These are phyloP conservation scores for Fusarium sp. DNA, from an alignment of 2,329 filamentous ascomycete genomes.

Conservation along the genomic window DNA sequence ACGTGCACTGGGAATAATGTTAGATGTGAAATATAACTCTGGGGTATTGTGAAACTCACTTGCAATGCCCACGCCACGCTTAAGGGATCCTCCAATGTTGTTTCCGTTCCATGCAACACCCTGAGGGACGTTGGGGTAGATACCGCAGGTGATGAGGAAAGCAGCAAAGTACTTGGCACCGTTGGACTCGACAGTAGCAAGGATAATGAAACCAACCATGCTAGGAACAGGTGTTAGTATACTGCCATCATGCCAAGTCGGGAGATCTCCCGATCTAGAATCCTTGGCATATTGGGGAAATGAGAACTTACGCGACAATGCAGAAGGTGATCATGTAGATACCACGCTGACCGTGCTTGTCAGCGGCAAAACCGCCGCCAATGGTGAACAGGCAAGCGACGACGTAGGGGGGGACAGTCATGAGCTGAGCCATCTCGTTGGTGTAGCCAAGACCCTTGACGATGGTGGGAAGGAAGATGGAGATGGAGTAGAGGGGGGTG, in stretches of 20 bases:
- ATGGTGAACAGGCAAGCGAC: conserved; percentile 53
- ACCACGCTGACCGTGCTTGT: conserved; percentile 51
- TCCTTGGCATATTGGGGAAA: conserved; percentile 13
- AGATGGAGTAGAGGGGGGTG: conserved; percentile 54
- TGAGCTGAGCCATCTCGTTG: conserved; percentile 52
- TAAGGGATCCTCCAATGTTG: conserved; percentile 66
- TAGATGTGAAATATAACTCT: conserved; percentile 8
- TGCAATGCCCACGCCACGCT: conserved; percentile 66
- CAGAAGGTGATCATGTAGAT: conserved; percentile 55
- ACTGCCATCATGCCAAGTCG: conserved; percentile 12
- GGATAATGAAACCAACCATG: conserved; percentile 50
- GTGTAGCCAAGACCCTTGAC: conserved; percentile 52
- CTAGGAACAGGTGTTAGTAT: conserved; percentile 39
- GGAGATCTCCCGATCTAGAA: conserved; percentile 12
- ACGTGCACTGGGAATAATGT: conserved; percentile 20
- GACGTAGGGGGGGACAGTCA: conserved; percentile 54
- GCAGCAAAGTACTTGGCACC: conserved; percentile 61
- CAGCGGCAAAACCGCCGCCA: conserved; percentile 57
- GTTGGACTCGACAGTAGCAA: conserved; percentile 49
- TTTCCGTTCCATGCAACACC: conserved; percentile 69
- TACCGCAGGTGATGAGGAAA: conserved; percentile 54
- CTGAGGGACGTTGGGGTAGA: conserved; percentile 66
- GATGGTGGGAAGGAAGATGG: conserved; percentile 53
- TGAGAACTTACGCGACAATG: conserved; percentile 48
- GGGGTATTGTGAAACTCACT: conserved; percentile 46